Evolutionary conservation across 2,329 filamentous ascomycete species (phyloP).

Genomic region (Zopfia rhizophila): DNA sequence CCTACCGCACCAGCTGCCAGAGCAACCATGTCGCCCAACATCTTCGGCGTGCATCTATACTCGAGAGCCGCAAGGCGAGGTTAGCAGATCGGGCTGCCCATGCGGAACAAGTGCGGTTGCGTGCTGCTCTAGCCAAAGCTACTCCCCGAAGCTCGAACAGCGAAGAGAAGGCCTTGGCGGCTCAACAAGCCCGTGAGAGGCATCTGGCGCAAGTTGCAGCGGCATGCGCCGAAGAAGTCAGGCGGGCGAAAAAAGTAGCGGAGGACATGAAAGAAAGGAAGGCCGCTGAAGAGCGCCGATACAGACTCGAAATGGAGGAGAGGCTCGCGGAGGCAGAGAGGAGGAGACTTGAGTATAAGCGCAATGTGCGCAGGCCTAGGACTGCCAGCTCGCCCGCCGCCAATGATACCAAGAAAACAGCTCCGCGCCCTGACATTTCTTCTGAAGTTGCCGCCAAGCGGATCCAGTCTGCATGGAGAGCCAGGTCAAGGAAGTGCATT

Average conservation of each 20-base stretch:
- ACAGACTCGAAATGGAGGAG: conserved; percentile 81
- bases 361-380: conserved; percentile 67
- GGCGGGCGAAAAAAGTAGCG: conserved; percentile 83
- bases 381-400: conserved; percentile 64
- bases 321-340: conserved; percentile 80
- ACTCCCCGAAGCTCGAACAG: conserved; percentile 72
- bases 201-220: conserved; percentile 85
- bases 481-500: conserved; percentile 65
- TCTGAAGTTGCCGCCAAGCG: conserved; percentile 71
- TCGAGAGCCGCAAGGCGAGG: conserved; percentile 82
- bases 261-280: conserved; percentile 84
- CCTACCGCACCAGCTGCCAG: conserved; percentile 67
- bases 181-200: conserved; percentile 80
- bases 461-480: conserved; percentile 78
- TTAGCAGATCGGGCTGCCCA: conserved; percentile 83
- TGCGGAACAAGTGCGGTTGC: conserved; percentile 82
- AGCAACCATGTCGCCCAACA: conserved; percentile 83
- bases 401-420: conserved; percentile 47
- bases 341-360: conserved; percentile 67
- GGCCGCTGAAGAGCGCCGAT: conserved; percentile 75
- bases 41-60: conserved; percentile 80
- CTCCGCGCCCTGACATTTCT: conserved; percentile 55
- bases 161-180: conserved; percentile 80
- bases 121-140: conserved; percentile 79
- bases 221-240: conserved; percentile 83